Percentiles rank a stretch among this genome's conserved stretches.
Conservation (phyloP, 345 rosid genomes). For the Lepidium aucheri region DNA sequence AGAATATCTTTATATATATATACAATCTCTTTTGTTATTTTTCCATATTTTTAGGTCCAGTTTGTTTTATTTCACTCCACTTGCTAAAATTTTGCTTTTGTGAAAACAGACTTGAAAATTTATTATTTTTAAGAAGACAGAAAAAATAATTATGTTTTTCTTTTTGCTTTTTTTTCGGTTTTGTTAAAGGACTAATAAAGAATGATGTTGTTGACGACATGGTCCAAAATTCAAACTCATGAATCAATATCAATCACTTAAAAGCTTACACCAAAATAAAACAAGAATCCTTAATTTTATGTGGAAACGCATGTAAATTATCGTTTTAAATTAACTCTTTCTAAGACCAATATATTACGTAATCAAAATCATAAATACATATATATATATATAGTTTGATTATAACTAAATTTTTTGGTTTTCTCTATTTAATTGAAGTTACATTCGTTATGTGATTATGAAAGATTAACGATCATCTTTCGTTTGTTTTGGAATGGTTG, state of each 20-base stretch:
- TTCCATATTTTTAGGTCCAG: not conserved
- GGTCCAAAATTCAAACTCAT: not conserved
- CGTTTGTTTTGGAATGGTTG: too few relatives aligned
- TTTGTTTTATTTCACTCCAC: not conserved
- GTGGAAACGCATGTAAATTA: not conserved
- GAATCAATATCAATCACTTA: not conserved
- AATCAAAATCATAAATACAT: too few relatives aligned
- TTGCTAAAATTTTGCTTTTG: not conserved
- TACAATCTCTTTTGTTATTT: not conserved
- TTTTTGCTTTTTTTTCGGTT: too few relatives aligned
- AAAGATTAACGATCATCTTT: too few relatives aligned
- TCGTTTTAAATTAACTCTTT: not conserved
- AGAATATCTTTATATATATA: not conserved
- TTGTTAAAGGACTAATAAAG: not conserved
- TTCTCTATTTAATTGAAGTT: not conserved
- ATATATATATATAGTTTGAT: not conserved
- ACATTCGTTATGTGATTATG: too few relatives aligned
- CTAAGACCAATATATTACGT: not conserved
- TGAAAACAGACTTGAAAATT: not conserved
- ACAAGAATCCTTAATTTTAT: not conserved
- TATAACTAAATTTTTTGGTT: not conserved
- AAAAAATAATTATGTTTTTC: not conserved
- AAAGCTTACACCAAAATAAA: not conserved
- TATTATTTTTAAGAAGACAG: not conserved
- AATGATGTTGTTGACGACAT: not conserved